Percentiles rank a stretch among this genome's conserved stretches.
Evolutionary conservation across 2,329 filamentous ascomycete species (phyloP).

Genomic region (Pyrenochaeta sp.): DNA sequence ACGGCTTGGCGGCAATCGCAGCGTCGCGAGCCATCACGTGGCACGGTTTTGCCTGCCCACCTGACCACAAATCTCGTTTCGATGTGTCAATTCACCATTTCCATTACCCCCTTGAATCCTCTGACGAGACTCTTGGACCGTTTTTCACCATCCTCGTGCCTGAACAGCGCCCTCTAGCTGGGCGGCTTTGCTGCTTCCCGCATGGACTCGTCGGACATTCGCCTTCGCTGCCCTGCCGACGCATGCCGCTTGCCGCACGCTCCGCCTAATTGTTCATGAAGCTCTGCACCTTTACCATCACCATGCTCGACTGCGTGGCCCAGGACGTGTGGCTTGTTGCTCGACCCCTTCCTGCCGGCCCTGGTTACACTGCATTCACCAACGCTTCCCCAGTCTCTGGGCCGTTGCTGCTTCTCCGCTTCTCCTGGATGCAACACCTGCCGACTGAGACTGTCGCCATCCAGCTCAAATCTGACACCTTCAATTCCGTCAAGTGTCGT

Average conservation of each 20-base stretch:
- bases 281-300: constrained; percentile 17
- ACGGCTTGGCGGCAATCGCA: constrained; percentile 20
- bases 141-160: constrained; percentile 30
- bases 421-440: constrained; percentile 19
- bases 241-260: constrained; percentile 22
- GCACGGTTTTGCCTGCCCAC: constrained; percentile 4
- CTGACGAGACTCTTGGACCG: constrained; percentile 6
- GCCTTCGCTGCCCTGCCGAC: constrained; percentile 14
- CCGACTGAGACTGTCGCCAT: constrained; percentile 19
- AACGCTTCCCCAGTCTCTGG: constrained; percentile 15
- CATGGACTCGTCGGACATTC: constrained; percentile 15
- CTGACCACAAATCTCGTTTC: constrained; percentile 8
- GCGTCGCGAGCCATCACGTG: constrained; percentile 23
- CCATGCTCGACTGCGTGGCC: constrained; percentile 20
- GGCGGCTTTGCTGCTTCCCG: constrained; percentile 18
- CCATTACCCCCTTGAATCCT: constrained; percentile 25
- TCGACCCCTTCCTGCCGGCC: constrained; percentile 12
- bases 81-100: constrained; percentile 6
- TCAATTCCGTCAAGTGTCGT: constrained; percentile 12
- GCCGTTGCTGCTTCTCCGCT: constrained; percentile 15
- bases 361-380: constrained; percentile 16
- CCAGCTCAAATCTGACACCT: constrained; percentile 10
- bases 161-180: constrained; percentile 22
- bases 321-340: constrained; percentile 28
- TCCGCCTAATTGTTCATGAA: constrained; percentile 10